These are phyloP conservation scores for Picochlorum sp. DNA, from an alignment of 139 green algal genomes.

Conservation along the genomic window DNA sequence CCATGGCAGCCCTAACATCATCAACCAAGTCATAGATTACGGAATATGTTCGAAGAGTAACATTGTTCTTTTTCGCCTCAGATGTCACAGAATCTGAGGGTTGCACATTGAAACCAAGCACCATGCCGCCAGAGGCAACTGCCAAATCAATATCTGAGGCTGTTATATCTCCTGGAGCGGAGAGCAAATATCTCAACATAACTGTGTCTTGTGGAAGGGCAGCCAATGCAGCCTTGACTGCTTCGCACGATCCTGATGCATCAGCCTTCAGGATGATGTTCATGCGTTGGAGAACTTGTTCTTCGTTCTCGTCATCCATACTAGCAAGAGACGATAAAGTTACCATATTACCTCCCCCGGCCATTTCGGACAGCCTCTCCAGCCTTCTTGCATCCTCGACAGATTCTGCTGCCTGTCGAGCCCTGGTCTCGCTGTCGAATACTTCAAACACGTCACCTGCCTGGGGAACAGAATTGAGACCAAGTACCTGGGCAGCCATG, in stretches of 20 bases:
- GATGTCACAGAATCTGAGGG: constrained; percentile 53
- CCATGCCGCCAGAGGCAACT: constrained; percentile 51
- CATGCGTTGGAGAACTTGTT: constrained; percentile 55
- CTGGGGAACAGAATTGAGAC: constrained; percentile 71
- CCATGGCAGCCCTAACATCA: constrained; percentile 90
- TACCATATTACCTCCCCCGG: constrained; percentile 64
- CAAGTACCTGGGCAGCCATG: constrained; percentile 84
- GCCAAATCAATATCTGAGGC: constrained; percentile 87
- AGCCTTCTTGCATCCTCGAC: constrained; percentile 28
- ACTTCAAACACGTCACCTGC: constrained; percentile 87
- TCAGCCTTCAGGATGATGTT: constrained; percentile 93
- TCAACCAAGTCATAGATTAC: constrained; percentile 98
- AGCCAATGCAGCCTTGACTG: constrained; percentile 73
- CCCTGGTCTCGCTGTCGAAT: constrained; percentile 48
- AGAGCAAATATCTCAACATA: constrained; percentile 82
- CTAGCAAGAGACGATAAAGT: constrained; percentile 73
- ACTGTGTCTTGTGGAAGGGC: constrained; percentile 83
- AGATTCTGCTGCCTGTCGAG: constrained; percentile 24
- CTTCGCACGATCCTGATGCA: constrained; percentile 79
- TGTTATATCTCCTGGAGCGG: constrained; percentile 72
- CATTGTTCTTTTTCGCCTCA: constrained; percentile 60
- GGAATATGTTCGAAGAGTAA: constrained; percentile 60
- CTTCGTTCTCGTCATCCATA: constrained; percentile 54
- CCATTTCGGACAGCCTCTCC: constrained; percentile 49
- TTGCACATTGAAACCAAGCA: constrained; percentile 78